Base-by-base conservation (phyloP, 306 rosid genomes). In the Trifolium pratense region DNA sequence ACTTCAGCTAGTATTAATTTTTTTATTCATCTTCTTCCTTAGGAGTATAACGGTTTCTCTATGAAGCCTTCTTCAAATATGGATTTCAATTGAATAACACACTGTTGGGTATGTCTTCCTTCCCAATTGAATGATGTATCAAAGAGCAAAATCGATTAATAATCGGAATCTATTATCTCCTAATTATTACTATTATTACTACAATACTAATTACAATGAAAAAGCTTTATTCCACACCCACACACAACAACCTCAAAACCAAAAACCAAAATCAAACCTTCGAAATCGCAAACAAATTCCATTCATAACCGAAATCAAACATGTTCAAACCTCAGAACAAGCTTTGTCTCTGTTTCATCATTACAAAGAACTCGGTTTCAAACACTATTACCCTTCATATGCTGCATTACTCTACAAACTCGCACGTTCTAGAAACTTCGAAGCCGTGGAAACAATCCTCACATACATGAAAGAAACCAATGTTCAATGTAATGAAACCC, bases 321-420 rank as follows among this genome's bases (percentile, higher is more conserved):
- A 84, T 9, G 56, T 74, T 7, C 48, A 70, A 32, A 85, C 85
- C 78, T 82, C 94, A 40, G 84, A 84, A 23, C 87, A 93, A 59
- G 98, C 96, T 17, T 39, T 93, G 11, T 81, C 84, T 46, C 92
- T 93, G 20, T 93, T 91, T 56, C 68, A 82, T 7, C 84, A 78
- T 18, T 93, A 84, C 85, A 79, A 64, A 18, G 61, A 85, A 59
- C 83, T 60, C 34, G 97, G 97, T 43, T 85, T 81, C 80, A 88
- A 68, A 45, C 97, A 91, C 78, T 85, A 89, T 73, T 93, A 91
- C 78, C 91, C 97, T 68, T 91, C 97, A 21, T 91, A 91, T 72
- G 88, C 97, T 5, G 87, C 98, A 7, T 85, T 93, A 5, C 75
- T 93, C 51, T 93, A 93, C 80, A 93, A 86, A 82, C 84, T 93